Conservation (phyloP, 176 grass and related monocot genomes). For the Cenchrus fungigraminus region DNA sequence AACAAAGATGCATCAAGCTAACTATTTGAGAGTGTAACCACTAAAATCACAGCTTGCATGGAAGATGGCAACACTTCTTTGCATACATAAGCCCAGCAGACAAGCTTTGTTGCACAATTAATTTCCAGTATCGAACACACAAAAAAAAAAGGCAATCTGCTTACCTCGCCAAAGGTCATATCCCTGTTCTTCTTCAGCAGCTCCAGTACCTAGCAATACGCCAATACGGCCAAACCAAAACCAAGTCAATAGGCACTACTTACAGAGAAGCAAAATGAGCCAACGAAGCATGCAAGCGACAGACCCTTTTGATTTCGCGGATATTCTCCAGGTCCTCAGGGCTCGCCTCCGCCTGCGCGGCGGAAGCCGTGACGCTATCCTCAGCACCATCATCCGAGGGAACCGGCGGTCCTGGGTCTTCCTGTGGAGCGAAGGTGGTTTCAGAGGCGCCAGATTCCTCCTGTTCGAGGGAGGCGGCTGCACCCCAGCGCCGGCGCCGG, state of each 20-base stretch:
- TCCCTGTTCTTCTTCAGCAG: slow-evolving; percentile 90
- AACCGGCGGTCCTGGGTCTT: background rate
- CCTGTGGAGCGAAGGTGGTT: background rate
- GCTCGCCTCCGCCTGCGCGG: slow-evolving; percentile 51
- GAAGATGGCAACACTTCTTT: background rate
- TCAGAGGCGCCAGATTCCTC: slow-evolving; percentile 51
- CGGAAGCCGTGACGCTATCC: slow-evolving; percentile 21
- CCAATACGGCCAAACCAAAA: slow-evolving; percentile 19
- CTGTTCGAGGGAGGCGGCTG: slow-evolving; percentile 51
- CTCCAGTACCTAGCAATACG: slow-evolving; percentile 59
- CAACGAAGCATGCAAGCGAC: slow-evolving; percentile 1
- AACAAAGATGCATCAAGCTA: background rate
- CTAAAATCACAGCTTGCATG: background rate
- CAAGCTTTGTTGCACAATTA: background rate
- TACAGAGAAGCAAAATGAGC: background rate
- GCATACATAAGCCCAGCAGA: background rate
- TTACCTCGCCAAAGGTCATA: slow-evolving; percentile 93
- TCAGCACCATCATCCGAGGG: slow-evolving; percentile 29
- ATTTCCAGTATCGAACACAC: background rate
- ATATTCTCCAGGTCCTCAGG: slow-evolving; percentile 71
- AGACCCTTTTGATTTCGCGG: slow-evolving; percentile 64
- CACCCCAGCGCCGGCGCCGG: background rate
- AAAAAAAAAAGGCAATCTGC: background rate
- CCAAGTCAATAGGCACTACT: slow-evolving; percentile 25
- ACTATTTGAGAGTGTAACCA: background rate